A percentile compares a stretch with the other conserved stretches of the same genome.
These are phyloP conservation scores for Talaromyces sp. DNA, from an alignment of 2,329 filamentous ascomycete species.

Conservation along the genomic window DNA sequence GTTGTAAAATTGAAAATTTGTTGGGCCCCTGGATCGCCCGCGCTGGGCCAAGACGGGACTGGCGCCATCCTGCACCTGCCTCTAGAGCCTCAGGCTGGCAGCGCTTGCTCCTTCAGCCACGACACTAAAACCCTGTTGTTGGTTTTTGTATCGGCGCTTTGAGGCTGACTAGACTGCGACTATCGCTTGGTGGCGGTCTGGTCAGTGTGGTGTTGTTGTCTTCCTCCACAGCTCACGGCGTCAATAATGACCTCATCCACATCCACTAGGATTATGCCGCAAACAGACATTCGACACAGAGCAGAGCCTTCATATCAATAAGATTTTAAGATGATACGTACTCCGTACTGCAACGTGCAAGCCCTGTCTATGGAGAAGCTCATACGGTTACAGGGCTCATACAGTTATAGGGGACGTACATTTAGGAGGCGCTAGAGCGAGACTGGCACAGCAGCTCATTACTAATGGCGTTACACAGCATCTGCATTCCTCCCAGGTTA, in stretches of 20 bases:
- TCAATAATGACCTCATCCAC: background rate
- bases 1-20: constrained; percentile 1
- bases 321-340: background rate
- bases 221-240: background rate
- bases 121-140: background rate
- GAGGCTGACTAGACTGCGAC: background rate
- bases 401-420: background rate
- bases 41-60: background rate
- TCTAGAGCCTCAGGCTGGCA: background rate
- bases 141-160: background rate
- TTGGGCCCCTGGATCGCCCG: constrained; percentile 4
- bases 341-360: background rate
- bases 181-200: background rate
- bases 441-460: background rate
- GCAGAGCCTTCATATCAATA: background rate
- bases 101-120: background rate
- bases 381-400: background rate
- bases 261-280: background rate
- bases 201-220: background rate
- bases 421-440: background rate
- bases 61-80: background rate
- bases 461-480: background rate
- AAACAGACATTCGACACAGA: background rate
- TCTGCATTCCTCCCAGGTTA: background rate
- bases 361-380: background rate